Conservation (phyloP, 2,329 filamentous ascomycete species). For the Akanthomyces lecanii region DNA sequence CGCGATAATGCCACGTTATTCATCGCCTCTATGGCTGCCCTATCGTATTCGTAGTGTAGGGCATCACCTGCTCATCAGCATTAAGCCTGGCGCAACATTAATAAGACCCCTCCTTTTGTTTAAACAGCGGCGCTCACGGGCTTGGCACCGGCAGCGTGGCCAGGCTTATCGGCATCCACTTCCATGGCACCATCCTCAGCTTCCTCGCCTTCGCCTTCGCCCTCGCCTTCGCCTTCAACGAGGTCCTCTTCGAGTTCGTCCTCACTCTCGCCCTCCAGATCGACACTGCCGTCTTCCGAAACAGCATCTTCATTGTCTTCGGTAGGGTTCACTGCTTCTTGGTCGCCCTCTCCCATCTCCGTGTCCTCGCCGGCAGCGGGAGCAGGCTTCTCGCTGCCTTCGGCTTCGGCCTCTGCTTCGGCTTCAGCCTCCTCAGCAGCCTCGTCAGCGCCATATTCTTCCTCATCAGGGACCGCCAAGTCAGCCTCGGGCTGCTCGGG, state of each 20-base stretch:
- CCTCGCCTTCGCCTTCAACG: slow-evolving; percentile 30
- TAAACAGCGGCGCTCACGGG: slow-evolving; percentile 9
- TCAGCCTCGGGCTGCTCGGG: slow-evolving; percentile 98
- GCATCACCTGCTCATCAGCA: background rate
- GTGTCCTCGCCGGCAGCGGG: slow-evolving; percentile 57
- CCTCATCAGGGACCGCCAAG: slow-evolving; percentile 69
- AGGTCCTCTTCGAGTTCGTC: slow-evolving; percentile 64
- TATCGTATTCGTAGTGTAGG: background rate
- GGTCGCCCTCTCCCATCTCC: slow-evolving; percentile 70
- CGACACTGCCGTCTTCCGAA: slow-evolving; percentile 72
- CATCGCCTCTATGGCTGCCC: background rate
- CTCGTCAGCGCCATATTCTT: slow-evolving; percentile 88
- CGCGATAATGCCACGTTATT: background rate
- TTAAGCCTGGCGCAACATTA: background rate
- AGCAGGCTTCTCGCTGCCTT: slow-evolving; percentile 44
- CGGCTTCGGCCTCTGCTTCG: slow-evolving; percentile 50
- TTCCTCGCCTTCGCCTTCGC: slow-evolving; percentile 40
- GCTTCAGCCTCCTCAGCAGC: slow-evolving; percentile 66
- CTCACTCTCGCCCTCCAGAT: slow-evolving; percentile 72
- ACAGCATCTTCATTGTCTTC: slow-evolving; percentile 61
- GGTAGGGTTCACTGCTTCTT: slow-evolving; percentile 31
- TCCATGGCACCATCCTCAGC: slow-evolving; percentile 47
- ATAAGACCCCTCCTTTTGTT: background rate
- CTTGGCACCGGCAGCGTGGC: slow-evolving; percentile 16
- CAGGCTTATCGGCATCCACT: slow-evolving; percentile 40